Base-by-base conservation (phyloP, 352 stramenopile genomes). In the Blastocystis sp. region DNA sequence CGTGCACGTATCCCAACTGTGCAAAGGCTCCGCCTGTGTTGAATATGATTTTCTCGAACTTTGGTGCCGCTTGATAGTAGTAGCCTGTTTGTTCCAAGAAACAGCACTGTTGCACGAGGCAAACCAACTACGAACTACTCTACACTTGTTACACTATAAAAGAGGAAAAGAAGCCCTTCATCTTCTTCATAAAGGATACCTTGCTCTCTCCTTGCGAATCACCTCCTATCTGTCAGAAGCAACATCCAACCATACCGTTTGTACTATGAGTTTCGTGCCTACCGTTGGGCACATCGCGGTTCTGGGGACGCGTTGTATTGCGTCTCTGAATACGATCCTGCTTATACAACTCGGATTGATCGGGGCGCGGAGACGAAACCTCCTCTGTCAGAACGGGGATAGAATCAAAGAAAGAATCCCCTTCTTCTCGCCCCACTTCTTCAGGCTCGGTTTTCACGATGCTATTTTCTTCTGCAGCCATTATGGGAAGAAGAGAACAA, bases 11-110 rank as follows among this genome's bases (percentile, higher is more conserved):
- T 29, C 74, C 74, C 29, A 19, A 67, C 16, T 33, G 51, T 21
- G 55, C 37, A 45, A 66, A 85, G 33, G 74, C 74, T 24, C 74
- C 74, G 24, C n/a, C 61, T 33, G 55, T 85, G 10, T 31, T 85
- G n/a, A 85, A 85, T 41, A 67, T 85, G 74, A 31, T 69, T 2
- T 85, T 59, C 51, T 85, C 74, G 3, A 29, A 85, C 29, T 85
- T 69, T 69, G 45, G 31, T 55, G 35, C 19, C 24, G 63, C 21
- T 4, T 35, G 24, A 4, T 71, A 71, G 26, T 50, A 50, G 16
- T n/a, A 78, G 67, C 59, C 21, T 39, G 41, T 78, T 41, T 74
- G 45, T 55, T 6, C 9, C 6, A 55, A 55, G 16, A 55, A 6
- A 55, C 45, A 55, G 45, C 45, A 55, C 45, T 55, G 45, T 16